Percentiles rank a stretch among this genome's conserved stretches.
phyloP scores from a whole-genome alignment of 257 asterid genomes.

The Solanum chiquidenum region DNA sequence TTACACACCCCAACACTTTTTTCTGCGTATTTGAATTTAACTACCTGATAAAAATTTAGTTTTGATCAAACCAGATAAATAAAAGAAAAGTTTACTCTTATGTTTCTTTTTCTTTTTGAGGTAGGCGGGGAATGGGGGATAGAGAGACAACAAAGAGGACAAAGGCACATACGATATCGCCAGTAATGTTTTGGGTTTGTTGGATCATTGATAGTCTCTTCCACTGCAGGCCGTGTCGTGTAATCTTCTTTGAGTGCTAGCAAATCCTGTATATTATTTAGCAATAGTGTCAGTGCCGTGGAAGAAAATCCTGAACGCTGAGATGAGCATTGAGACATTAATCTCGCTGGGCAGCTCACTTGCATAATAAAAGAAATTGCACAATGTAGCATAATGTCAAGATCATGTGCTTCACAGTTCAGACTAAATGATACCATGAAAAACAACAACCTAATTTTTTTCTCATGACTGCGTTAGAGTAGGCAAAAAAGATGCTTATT shows the following conservation, averaged over 20 bases:
- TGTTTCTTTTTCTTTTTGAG: background rate
- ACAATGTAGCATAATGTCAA: background rate
- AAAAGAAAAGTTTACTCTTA: background rate
- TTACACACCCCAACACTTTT: background rate
- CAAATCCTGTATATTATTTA: conserved; percentile 50
- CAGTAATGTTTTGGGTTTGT: conserved; percentile 96
- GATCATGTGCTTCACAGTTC: background rate
- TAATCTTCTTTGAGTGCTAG: conserved; percentile 82
- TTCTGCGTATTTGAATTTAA: background rate
- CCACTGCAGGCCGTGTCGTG: conserved; percentile 70
- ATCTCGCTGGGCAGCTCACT: background rate
- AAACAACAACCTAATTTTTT: background rate
- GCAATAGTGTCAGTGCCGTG: background rate
- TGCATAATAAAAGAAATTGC: background rate
- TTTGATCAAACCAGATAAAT: background rate
- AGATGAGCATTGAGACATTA: background rate
- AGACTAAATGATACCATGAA: background rate
- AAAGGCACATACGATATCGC: conserved; percentile 60
- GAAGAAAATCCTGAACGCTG: background rate
- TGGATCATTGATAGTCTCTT: conserved; percentile 96
- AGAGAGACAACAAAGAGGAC: background rate
- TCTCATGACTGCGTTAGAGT: background rate
- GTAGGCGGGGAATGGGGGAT: background rate
- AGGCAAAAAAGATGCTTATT: background rate
- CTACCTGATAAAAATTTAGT: background rate